phyloP scores from a whole-genome alignment of 768 basidiomycete genomes.

The Rhizopogon vulgaris region DNA sequence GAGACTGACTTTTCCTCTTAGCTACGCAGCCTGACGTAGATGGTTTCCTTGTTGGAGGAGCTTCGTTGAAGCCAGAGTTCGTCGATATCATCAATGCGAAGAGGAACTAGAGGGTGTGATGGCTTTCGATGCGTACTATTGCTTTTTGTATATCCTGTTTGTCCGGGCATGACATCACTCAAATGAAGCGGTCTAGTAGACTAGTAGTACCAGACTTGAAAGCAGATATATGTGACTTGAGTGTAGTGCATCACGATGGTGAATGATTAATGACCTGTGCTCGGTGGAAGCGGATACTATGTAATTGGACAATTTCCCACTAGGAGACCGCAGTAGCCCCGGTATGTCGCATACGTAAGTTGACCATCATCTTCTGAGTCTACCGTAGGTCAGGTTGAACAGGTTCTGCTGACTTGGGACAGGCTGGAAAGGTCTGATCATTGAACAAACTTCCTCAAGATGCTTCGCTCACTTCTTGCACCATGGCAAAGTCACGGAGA shows the following conservation, averaged over 20 bases:
- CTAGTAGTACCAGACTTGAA: background rate
- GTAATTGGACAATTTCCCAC: too few species aligned
- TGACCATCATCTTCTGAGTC: background rate
- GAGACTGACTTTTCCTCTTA: slow-evolving; percentile 21
- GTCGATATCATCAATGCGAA: slow-evolving; percentile 82
- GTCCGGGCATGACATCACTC: background rate
- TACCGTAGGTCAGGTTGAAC: background rate
- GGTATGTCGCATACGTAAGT: background rate
- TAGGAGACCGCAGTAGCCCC: too few species aligned
- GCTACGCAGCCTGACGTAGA: slow-evolving; percentile 81
- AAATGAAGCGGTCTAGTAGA: too few species aligned
- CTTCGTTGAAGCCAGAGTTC: slow-evolving; percentile 97
- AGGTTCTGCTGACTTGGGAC: background rate
- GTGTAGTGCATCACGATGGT: too few species aligned
- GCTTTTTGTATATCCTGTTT: background rate
- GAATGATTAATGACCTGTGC: too few species aligned
- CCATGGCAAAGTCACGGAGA: background rate
- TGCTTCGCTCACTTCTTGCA: slow-evolving; percentile 4
- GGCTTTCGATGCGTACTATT: background rate
- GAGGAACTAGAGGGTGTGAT: slow-evolving; percentile 14
- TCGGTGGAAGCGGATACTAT: too few species aligned
- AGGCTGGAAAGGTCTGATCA: too few species aligned
- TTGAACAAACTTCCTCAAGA: background rate
- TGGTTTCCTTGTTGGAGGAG: slow-evolving; percentile 97
- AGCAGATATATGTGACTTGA: too few species aligned